Conservation (phyloP, 352 stramenopile genomes). For the Pythium brassicae region DNA sequence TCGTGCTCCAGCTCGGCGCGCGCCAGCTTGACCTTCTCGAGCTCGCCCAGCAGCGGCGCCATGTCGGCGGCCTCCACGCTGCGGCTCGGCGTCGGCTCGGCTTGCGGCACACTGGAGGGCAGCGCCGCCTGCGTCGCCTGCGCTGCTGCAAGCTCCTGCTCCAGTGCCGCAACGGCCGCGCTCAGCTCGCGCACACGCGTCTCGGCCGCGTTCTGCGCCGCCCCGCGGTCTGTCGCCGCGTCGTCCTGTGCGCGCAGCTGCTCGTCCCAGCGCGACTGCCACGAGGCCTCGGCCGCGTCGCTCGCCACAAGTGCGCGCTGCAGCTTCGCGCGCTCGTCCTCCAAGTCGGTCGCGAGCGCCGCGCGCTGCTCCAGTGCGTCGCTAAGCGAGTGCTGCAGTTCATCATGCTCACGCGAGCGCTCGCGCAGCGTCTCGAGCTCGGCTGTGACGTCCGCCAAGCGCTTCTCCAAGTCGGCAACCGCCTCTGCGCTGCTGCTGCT, state of each 20-base stretch:
- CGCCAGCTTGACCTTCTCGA: constrained; percentile 59
- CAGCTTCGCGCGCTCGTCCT: constrained; percentile 14
- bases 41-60: constrained; percentile 38
- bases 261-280: constrained; percentile 13
- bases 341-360: constrained; percentile 10
- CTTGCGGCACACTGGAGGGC: too few relatives aligned
- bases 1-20: constrained; percentile 41
- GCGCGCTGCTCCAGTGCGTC: constrained; percentile 18
- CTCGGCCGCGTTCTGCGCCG: background rate
- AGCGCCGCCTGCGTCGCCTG: background rate
- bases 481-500: background rate
- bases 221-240: too few relatives aligned
- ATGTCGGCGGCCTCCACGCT: constrained; percentile 10
- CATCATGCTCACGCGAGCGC: constrained; percentile 8
- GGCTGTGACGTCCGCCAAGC: constrained; percentile 9
- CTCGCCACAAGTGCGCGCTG: constrained; percentile 13
- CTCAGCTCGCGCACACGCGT: background rate
- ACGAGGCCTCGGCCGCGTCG: constrained; percentile 7
- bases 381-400: constrained; percentile 16
- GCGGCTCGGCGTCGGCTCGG: background rate
- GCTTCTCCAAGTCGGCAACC: constrained; percentile 7
- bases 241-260: constrained; percentile 4
- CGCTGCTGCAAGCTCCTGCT: background rate
- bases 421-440: constrained; percentile 14
- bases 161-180: background rate